Conservation (phyloP, 768 basidiomycete genomes). For the Chlorophyllum brunneum region DNA sequence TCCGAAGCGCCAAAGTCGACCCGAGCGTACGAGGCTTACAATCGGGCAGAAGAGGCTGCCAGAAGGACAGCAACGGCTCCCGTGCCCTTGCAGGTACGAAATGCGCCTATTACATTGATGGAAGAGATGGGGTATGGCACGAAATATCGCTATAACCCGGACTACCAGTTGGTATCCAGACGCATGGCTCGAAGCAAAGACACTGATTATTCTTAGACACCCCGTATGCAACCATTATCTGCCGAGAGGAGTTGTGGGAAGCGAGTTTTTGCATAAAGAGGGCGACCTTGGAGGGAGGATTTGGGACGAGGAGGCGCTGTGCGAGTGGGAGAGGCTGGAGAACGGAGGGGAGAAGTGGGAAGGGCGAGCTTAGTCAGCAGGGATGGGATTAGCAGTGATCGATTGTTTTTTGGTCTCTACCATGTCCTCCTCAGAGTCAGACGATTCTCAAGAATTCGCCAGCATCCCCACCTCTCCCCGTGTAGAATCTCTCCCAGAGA, state of each 20-base stretch:
- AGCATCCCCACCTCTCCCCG: conserved; percentile 3
- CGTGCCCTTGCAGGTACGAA: conserved; percentile 72
- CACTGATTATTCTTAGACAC: conserved; percentile 35
- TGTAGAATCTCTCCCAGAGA: neutral
- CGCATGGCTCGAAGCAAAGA: neutral
- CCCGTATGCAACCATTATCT: conserved; percentile 65
- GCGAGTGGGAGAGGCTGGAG: conserved; percentile 47
- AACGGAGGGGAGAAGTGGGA: conserved; percentile 15
- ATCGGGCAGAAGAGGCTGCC: conserved; percentile 59
- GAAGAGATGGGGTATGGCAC: conserved; percentile 65
- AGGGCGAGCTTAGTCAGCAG: conserved; percentile 13
- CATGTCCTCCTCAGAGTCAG: conserved; percentile 5
- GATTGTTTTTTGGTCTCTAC: neutral
- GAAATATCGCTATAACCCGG: conserved; percentile 62
- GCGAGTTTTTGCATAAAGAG: conserved; percentile 40
- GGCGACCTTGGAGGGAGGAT: conserved; percentile 41
- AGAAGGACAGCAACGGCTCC: conserved; percentile 46
- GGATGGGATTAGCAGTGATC: neutral
- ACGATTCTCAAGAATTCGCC: conserved; percentile 9
- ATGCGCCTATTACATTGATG: conserved; percentile 73
- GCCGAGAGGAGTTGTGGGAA: conserved; percentile 41
- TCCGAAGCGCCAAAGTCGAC: conserved; percentile 83
- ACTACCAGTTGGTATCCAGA: conserved; percentile 38
- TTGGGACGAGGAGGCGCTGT: conserved; percentile 60
- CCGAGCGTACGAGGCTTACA: conserved; percentile 75